Evolutionary conservation across 225 moss, liverwort and hornwort species (phyloP), one percentile per base, ranked within the genome.

Genomic region (Straminergon stramineum): DNA sequence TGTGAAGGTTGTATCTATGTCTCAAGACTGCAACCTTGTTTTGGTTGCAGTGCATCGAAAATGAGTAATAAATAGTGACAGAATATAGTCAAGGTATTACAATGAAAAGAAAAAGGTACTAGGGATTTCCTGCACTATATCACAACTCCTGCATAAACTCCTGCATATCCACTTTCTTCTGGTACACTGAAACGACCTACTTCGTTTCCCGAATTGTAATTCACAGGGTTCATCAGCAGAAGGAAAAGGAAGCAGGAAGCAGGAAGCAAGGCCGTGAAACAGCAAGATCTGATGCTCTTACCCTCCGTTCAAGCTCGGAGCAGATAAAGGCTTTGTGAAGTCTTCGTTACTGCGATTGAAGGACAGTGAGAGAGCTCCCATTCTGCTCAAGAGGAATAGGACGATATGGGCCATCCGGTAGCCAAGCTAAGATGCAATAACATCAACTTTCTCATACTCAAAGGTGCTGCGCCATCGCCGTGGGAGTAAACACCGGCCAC

Each of bases 401-500:
- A 75, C 32, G 76, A 41, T 58, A 84, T 21, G 63, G 22, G 17
- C 73, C 16, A 71, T 41, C 30, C 23, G 31, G 26, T 34, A 57
- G 27, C 19, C 81, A 45, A 84, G 65, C 87, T 91, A 94, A 64
- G 85, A 87, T 75, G 88, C 91, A 53, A 79, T 68, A 30, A 81
- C 73, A 43, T 88, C 89, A 63, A 94, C 88, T 85, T 91, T 94
- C 84, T 92, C 91, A 70, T 95, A 95, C 85, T 90, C 93, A 19
- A 90, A 90, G 56, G 83, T 85, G 52, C 26, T 87, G 60, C 93
- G 91, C 93, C 93, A 95, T 24, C 93, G 89, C 51, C 90, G 89
- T 15, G 95, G 95, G 31, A 95, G 92, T 39, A 95, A 24, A 61
- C 92, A 95, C 3, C 92, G 95, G 57, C 96, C 96, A 85, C 95